phyloP scores from a whole-genome alignment of 345 rosid species.

The Populus deltoides region DNA sequence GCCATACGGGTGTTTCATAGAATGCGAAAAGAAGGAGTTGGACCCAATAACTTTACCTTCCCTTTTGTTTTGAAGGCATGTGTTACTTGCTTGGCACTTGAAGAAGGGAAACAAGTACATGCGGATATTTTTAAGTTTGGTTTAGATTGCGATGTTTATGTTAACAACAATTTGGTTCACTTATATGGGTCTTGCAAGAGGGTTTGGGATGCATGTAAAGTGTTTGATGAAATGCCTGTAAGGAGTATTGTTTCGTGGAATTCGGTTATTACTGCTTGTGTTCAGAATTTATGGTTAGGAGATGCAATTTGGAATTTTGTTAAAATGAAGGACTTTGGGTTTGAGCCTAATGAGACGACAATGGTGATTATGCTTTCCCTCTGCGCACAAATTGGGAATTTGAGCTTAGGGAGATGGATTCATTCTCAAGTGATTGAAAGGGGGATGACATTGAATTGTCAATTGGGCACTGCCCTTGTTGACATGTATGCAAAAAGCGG shows the following conservation, averaged over 20 bases:
- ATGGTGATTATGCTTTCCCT: slow-evolving; percentile 67
- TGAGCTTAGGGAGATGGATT: slow-evolving; percentile 68
- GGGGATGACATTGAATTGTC: slow-evolving; percentile 52
- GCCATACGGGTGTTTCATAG: slow-evolving; percentile 48
- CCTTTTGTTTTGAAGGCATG: slow-evolving; percentile 76
- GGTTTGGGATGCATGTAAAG: slow-evolving; percentile 44
- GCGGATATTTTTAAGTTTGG: slow-evolving; percentile 60
- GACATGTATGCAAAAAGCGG: slow-evolving; percentile 82
- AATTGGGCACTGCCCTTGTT: slow-evolving; percentile 78
- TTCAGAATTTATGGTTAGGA: slow-evolving; percentile 38
- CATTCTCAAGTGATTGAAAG: slow-evolving; percentile 59
- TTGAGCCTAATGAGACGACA: slow-evolving; percentile 66
- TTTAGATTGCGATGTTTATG: slow-evolving; percentile 60
- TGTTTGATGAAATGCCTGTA: slow-evolving; percentile 68
- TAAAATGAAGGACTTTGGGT: slow-evolving; percentile 45
- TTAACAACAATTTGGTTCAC: slow-evolving; percentile 57
- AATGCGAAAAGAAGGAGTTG: slow-evolving; percentile 58
- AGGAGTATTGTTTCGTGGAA: slow-evolving; percentile 82
- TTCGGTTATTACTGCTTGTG: slow-evolving; percentile 57
- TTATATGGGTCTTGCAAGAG: slow-evolving; percentile 68
- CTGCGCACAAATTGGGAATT: slow-evolving; percentile 50
- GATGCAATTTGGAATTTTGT: slow-evolving; percentile 48
- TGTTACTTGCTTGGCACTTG: slow-evolving; percentile 40
- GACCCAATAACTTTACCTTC: slow-evolving; percentile 60
- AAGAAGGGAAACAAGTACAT: slow-evolving; percentile 66